These are phyloP conservation scores for Penicillium griseofulvum DNA, from an alignment of 2,329 filamentous ascomycete species.

Conservation along the genomic window DNA sequence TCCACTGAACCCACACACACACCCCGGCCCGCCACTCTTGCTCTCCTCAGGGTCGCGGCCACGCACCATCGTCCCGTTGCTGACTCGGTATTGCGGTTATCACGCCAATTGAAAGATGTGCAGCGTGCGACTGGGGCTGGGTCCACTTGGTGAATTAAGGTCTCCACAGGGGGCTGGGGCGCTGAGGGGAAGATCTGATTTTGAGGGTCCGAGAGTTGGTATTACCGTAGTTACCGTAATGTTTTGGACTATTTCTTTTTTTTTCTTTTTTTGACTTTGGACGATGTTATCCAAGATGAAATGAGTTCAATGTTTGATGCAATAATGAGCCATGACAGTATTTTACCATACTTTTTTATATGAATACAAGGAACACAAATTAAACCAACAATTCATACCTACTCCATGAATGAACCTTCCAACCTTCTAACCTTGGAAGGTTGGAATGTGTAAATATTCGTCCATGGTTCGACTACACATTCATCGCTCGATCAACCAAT, in stretches of 20 bases:
- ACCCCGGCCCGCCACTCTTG: slow-evolving; percentile 13
- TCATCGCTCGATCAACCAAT: neutral
- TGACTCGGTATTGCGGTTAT: slow-evolving; percentile 26
- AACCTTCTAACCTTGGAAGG: too few species aligned
- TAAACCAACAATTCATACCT: neutral
- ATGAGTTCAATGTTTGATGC: neutral
- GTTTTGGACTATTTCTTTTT: neutral
- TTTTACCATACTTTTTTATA: neutral
- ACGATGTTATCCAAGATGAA: neutral
- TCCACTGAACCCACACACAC: neutral
- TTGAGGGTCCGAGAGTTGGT: neutral
- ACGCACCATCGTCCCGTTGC: slow-evolving; percentile 30
- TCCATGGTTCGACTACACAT: neutral
- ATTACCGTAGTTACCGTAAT: neutral
- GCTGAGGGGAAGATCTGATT: neutral
- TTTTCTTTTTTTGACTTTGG: neutral
- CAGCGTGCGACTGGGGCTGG: slow-evolving; percentile 15
- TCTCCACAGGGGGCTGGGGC: neutral
- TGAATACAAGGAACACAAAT: neutral
- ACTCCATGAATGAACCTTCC: too few species aligned
- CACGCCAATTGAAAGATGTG: slow-evolving; percentile 23
- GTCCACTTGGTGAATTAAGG: slow-evolving; percentile 14
- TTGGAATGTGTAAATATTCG: neutral
- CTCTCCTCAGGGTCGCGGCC: slow-evolving; percentile 25
- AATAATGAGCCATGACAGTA: neutral